Conservation (phyloP, 139 green algal genomes). For the Closterium sp. region DNA sequence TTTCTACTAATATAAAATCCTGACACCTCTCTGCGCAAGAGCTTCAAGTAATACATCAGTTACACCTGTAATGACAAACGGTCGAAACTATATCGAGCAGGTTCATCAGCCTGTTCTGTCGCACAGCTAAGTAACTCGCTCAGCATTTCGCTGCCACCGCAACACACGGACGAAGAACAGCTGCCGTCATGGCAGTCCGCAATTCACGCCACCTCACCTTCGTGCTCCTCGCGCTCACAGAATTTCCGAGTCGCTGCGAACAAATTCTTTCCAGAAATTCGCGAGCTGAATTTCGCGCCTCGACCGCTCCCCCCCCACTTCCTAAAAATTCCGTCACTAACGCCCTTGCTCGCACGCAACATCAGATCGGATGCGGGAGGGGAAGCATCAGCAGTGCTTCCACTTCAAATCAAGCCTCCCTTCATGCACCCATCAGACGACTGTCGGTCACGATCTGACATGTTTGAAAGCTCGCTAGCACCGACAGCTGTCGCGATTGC, state of each 20-base stretch:
- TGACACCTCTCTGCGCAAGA: too few species aligned
- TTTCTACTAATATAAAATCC: not conserved
- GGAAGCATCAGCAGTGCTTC: too few species aligned
- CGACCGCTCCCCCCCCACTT: too few species aligned
- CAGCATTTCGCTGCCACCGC: not conserved
- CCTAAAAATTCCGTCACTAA: not conserved
- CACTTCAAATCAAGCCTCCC: too few species aligned
- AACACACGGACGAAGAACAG: not conserved
- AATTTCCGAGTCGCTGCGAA: not conserved
- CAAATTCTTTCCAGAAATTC: not conserved
- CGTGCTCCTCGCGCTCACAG: not conserved
- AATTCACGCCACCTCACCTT: not conserved
- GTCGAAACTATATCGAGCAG: too few species aligned
- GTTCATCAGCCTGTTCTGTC: not conserved
- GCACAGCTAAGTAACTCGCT: too few species aligned
- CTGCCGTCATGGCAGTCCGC: not conserved
- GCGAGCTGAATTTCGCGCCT: not conserved
- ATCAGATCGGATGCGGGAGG: too few species aligned
- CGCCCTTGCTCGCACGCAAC: too few species aligned
- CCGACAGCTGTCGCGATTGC: too few species aligned
- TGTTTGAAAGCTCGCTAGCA: too few species aligned
- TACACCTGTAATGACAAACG: too few species aligned
- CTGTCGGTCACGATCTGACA: not conserved
- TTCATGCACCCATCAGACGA: not conserved
- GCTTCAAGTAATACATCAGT: too few species aligned